A percentile compares a stretch with the other conserved stretches of the same genome.
phyloP scores from a whole-genome alignment of 2,329 filamentous ascomycete species.

The Ceratocystis colombiana region DNA sequence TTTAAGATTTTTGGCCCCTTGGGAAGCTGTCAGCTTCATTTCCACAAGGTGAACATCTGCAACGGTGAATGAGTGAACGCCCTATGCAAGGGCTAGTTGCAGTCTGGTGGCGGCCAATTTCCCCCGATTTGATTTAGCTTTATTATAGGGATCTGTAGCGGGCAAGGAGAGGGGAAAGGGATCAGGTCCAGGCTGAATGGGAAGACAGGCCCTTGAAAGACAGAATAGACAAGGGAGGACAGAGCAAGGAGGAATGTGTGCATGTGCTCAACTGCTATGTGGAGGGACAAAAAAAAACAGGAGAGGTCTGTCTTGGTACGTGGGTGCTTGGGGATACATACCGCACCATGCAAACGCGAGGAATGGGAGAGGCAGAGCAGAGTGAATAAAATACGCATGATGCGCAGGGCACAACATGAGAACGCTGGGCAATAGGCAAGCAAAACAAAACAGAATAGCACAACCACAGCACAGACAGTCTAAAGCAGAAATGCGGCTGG shows the following conservation, averaged over 20 bases:
- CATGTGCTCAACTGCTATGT: not conserved
- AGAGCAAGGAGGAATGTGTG: slow-evolving; percentile 2
- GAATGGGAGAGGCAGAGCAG: not conserved
- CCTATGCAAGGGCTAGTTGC: not conserved
- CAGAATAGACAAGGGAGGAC: slow-evolving; percentile 1
- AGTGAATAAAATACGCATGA: not conserved
- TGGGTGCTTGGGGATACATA: not conserved
- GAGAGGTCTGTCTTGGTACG: not conserved
- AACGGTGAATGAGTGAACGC: slow-evolving; percentile 1
- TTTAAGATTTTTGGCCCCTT: not conserved
- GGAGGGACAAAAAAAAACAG: not conserved
- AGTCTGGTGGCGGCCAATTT: not conserved
- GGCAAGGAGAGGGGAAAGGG: not conserved
- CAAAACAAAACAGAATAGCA: not conserved
- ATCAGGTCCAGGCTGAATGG: not conserved
- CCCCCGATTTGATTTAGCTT: slow-evolving; percentile 7
- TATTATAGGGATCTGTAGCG: slow-evolving; percentile 6
- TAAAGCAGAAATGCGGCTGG: slow-evolving; percentile 1
- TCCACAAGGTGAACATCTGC: not conserved
- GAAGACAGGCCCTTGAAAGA: not conserved
- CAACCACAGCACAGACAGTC: not conserved
- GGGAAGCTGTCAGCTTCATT: slow-evolving; percentile 7
- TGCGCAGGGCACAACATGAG: too few relatives aligned
- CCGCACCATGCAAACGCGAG: not conserved
- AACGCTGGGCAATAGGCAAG: not conserved